These are phyloP conservation scores for Hyparrhenia diplandra DNA, from an alignment of 176 grass and related monocot species.

Conservation along the genomic window DNA sequence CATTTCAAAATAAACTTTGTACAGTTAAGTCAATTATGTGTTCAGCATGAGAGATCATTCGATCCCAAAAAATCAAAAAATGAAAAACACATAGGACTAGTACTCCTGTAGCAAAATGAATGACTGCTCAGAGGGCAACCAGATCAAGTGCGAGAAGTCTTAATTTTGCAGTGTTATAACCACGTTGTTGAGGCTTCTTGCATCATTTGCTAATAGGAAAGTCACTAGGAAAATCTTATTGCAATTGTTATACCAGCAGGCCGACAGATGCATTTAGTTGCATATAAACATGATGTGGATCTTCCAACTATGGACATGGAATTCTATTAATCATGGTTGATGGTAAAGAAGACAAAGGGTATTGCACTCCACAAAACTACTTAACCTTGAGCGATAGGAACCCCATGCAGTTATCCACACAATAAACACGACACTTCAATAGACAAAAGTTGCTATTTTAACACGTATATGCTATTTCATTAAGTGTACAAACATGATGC, in stretches of 20 bases:
- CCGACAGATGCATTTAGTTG: background rate
- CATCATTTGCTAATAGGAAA: slow-evolving; percentile 23
- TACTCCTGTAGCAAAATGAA: background rate
- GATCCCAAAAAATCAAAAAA: background rate
- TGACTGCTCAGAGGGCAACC: background rate
- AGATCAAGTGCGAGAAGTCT: background rate
- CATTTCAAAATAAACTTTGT: background rate
- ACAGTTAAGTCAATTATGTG: background rate
- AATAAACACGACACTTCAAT: background rate
- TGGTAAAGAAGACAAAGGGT: background rate
- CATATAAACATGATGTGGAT: background rate
- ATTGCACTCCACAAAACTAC: background rate
- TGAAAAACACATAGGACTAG: background rate
- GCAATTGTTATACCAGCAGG: background rate
- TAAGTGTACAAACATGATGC: background rate
- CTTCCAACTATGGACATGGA: background rate
- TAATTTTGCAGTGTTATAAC: background rate
- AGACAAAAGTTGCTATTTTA: background rate
- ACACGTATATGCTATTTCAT: background rate
- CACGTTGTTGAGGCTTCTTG: background rate
- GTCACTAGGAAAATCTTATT: background rate
- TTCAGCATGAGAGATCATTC: background rate
- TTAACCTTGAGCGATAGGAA: background rate
- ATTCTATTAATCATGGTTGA: background rate
- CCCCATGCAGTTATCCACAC: background rate